Conservation (phyloP, 2,329 filamentous ascomycete species). For the Exophiala mesophila region DNA sequence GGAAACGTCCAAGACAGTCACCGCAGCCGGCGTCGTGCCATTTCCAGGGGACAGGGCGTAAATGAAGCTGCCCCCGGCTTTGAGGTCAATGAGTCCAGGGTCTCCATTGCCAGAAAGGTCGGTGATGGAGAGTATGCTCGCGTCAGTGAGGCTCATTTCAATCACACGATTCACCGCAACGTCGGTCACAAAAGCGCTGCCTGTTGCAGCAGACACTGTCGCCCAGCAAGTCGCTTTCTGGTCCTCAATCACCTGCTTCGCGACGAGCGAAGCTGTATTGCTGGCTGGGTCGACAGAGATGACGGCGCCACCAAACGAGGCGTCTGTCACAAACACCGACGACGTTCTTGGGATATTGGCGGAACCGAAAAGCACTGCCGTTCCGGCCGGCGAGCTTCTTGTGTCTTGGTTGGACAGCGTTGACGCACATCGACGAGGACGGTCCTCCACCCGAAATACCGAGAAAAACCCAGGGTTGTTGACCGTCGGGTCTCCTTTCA, state of each 20-base stretch:
- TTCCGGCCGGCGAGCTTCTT: conserved; percentile 48
- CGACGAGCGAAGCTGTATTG: conserved; percentile 32
- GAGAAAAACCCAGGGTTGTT: conserved; percentile 57
- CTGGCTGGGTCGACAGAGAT: conserved; percentile 39
- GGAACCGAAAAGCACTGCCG: conserved; percentile 55
- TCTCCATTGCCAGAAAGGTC: conserved; percentile 46
- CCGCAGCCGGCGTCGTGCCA: conserved; percentile 33
- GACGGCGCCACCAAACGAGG: conserved; percentile 53
- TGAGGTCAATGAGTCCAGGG: conserved; percentile 53
- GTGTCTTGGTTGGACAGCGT: conserved; percentile 26
- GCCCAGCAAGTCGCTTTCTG: conserved; percentile 58
- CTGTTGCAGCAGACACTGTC: conserved; percentile 45
- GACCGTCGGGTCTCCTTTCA: conserved; percentile 54
- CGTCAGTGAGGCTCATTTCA: conserved; percentile 51
- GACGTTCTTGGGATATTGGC: conserved; percentile 41
- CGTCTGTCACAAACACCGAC: conserved; percentile 53
- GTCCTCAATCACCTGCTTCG: conserved; percentile 38
- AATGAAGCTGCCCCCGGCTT: conserved; percentile 49
- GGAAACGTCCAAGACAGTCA: conserved; percentile 40
- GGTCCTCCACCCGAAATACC: conserved; percentile 42
- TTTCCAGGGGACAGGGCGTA: conserved; percentile 56
- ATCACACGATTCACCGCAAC: conserved; percentile 49
- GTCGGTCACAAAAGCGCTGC: conserved; percentile 56
- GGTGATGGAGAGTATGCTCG: conserved; percentile 41
- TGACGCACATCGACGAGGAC: conserved; percentile 9